These are phyloP conservation scores for Tetradesmus obliquus DNA, from an alignment of 139 green algal genomes.

Conservation along the genomic window DNA sequence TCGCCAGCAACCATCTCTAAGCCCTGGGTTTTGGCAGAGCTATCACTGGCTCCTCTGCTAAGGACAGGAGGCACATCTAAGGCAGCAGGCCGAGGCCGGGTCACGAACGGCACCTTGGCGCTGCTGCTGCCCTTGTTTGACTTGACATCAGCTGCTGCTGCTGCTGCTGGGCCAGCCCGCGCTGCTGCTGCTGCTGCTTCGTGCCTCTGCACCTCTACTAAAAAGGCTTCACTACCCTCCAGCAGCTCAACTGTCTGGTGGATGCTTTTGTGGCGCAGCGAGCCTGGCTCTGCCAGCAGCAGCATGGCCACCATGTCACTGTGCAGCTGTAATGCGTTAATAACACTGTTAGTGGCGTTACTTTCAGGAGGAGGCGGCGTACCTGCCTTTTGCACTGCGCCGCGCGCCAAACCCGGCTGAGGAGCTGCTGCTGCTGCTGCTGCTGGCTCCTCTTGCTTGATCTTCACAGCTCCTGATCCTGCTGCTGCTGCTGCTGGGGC, in stretches of 20 bases:
- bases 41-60: background rate
- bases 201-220: background rate
- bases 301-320: slow-evolving; percentile 4
- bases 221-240: slow-evolving; percentile 2
- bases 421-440: background rate
- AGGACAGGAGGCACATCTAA: background rate
- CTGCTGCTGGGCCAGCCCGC: background rate
- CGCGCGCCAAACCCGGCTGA: background rate
- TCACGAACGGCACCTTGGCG: slow-evolving; percentile 13
- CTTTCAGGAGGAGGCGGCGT: background rate
- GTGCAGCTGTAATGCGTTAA: slow-evolving; percentile 12
- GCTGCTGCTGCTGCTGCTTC: slow-evolving; percentile 7
- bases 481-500: slow-evolving; percentile 7
- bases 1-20: background rate
- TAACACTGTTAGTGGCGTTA: background rate
- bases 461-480: background rate
- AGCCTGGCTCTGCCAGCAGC: slow-evolving; percentile 15
- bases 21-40: background rate
- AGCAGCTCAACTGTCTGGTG: slow-evolving; percentile 9
- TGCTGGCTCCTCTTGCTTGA: background rate
- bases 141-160: background rate
- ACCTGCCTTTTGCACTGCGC: background rate
- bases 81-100: background rate
- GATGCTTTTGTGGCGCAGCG: background rate
- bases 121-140: background rate